Percentiles rank a stretch among this genome's conserved stretches.
phyloP scores from a whole-genome alignment of 2,329 filamentous ascomycete species.

The Epichloe sylvatica region DNA sequence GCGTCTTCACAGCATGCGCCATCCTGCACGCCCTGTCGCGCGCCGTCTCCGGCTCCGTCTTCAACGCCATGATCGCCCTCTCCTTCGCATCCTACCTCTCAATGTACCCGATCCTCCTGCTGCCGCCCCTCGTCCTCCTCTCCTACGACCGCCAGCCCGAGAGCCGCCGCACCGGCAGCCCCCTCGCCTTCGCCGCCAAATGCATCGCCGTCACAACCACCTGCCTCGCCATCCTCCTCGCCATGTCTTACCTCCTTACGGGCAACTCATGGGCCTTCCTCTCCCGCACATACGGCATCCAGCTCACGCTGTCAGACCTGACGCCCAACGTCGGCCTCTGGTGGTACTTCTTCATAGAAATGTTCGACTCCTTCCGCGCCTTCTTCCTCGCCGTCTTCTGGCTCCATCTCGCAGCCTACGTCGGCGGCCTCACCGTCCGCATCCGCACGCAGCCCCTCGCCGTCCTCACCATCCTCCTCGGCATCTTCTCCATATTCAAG shows the following conservation, averaged over 20 bases:
- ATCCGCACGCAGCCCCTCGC: conserved; percentile 77
- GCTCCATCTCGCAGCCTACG: conserved; percentile 85
- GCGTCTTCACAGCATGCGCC: conserved; percentile 76
- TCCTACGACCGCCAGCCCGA: conserved; percentile 53
- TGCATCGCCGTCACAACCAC: conserved; percentile 39
- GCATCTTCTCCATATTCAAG: conserved; percentile 90
- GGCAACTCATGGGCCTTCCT: conserved; percentile 78
- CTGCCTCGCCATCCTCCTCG: conserved; percentile 49
- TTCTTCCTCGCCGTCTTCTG: conserved; percentile 98
- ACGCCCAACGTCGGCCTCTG: conserved; percentile 92
- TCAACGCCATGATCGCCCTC: conserved; percentile 70
- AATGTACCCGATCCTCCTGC: conserved; percentile 77
- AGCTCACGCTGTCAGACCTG: conserved; percentile 78
- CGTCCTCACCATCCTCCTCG: conserved; percentile 69
- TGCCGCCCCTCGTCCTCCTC: conserved; percentile 68
- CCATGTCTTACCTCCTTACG: conserved; percentile 59
- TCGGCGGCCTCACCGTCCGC: conserved; percentile 70
- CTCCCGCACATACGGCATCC: conserved; percentile 79
- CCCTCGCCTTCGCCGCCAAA: conserved; percentile 36
- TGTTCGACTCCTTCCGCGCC: conserved; percentile 94
- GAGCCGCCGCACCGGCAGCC: conserved; percentile 21
- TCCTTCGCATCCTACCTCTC: conserved; percentile 83
- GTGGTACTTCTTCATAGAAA: conserved; percentile 99
- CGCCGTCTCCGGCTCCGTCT: conserved; percentile 57
- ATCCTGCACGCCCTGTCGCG: conserved; percentile 73